phyloP scores from a whole-genome alignment of 352 stramenopile genomes.

The Thraustochytrium striatum region DNA sequence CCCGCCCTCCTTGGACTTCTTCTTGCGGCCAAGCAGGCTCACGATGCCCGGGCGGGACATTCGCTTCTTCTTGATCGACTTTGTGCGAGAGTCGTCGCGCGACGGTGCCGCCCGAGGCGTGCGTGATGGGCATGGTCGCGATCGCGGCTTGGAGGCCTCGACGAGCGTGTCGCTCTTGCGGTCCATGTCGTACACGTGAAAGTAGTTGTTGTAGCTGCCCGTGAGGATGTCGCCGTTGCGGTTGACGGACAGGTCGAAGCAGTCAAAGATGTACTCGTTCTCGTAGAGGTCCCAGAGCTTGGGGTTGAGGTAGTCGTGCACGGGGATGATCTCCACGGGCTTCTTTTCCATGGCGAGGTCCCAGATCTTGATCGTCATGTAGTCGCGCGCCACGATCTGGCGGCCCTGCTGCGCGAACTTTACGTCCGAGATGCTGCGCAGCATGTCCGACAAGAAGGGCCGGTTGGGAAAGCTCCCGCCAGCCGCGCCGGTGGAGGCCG shows the following conservation, averaged over 20 bases:
- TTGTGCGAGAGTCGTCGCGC: background rate
- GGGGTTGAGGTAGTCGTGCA: conserved; percentile 83
- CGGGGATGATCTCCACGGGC: conserved; percentile 83
- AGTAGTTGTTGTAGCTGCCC: conserved; percentile 87
- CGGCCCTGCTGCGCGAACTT: conserved; percentile 60
- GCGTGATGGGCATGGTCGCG: conserved; percentile 21
- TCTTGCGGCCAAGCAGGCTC: conserved; percentile 33
- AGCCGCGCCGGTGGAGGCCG: background rate
- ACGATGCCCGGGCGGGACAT: conserved; percentile 14
- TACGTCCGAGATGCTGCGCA: conserved; percentile 32
- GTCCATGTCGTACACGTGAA: conserved; percentile 75
- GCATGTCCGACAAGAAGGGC: conserved; percentile 4
- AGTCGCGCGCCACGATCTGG: conserved; percentile 88
- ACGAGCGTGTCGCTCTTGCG: conserved; percentile 37
- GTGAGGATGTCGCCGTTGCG: conserved; percentile 82
- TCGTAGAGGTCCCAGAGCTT: conserved; percentile 83
- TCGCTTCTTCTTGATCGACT: conserved; percentile 14
- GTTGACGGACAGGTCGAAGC: conserved; percentile 86
- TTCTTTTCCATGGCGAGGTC: conserved; percentile 84
- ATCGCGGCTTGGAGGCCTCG: conserved; percentile 37
- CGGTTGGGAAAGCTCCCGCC: background rate
- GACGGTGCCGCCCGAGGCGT: background rate
- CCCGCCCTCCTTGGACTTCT: background rate
- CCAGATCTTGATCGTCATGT: conserved; percentile 90
- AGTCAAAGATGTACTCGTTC: conserved; percentile 92